phyloP scores from a whole-genome alignment of 768 basidiomycete species.

The Boletus huronensis region DNA sequence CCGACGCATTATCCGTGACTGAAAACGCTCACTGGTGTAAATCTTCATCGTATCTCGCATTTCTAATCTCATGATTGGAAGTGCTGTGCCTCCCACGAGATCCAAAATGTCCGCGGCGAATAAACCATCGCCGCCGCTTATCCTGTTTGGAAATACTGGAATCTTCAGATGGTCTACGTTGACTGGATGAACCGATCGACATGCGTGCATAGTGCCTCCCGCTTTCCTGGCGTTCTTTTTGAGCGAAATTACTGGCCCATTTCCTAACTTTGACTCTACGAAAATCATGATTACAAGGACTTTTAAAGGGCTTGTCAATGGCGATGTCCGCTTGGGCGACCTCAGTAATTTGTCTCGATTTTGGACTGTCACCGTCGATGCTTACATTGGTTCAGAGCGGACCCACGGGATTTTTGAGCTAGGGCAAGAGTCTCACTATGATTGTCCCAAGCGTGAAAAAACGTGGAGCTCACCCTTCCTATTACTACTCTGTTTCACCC shows the following conservation, averaged over 20 bases:
- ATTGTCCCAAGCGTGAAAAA: neutral
- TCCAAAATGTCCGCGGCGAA: slow-evolving; percentile 9
- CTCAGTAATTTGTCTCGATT: neutral
- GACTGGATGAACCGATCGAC: slow-evolving; percentile 14
- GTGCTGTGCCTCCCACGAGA: neutral
- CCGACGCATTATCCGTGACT: no score
- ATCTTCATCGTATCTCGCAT: slow-evolving; percentile 2
- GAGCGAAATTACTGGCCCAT: slow-evolving; percentile 5
- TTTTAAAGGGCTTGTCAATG: slow-evolving; percentile 7
- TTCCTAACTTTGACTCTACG: neutral
- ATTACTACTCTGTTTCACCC: neutral
- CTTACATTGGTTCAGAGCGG: slow-evolving; percentile 14
- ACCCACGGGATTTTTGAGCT: slow-evolving; percentile 9
- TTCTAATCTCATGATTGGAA: neutral
- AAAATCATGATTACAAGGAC: neutral
- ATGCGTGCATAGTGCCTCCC: slow-evolving; percentile 17
- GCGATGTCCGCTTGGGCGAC: slow-evolving; percentile 8
- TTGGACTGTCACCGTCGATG: neutral
- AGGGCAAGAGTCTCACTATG: neutral
- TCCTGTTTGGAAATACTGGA: neutral
- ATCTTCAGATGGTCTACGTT: neutral
- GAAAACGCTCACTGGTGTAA: slow-evolving; percentile 4
- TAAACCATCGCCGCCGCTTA: slow-evolving; percentile 15
- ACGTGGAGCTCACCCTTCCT: slow-evolving; percentile 5
- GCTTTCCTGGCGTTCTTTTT: slow-evolving; percentile 1